Evolutionary conservation across 768 basidiomycete genomes (phyloP).

Genomic region (Neoboletus magnificus): DNA sequence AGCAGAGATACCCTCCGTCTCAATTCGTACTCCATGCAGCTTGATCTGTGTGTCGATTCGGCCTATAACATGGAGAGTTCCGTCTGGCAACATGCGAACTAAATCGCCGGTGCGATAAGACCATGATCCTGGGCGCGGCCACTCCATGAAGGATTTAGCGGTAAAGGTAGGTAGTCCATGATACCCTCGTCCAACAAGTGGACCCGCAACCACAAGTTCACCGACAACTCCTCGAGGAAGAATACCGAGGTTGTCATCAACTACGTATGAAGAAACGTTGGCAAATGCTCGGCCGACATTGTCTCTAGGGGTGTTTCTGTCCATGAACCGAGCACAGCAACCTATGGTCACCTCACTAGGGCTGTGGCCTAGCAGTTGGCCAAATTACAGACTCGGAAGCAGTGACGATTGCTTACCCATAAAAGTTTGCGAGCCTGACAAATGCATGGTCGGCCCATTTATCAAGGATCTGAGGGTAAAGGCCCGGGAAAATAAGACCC

Average conservation of each 20-base stretch:
- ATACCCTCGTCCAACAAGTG: slow-evolving; percentile 50
- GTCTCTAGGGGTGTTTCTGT: slow-evolving; percentile 36
- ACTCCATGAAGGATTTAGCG: slow-evolving; percentile 43
- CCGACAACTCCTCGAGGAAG: slow-evolving; percentile 44
- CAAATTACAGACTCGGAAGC: not conserved
- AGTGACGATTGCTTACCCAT: slow-evolving; percentile 33
- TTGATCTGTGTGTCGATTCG: slow-evolving; percentile 53
- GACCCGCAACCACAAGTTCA: slow-evolving; percentile 49
- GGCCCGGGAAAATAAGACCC: not conserved
- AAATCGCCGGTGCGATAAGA: slow-evolving; percentile 51
- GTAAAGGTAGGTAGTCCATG: slow-evolving; percentile 44
- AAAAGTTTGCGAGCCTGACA: slow-evolving; percentile 47
- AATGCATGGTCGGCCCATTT: slow-evolving; percentile 46
- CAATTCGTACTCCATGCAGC: slow-evolving; percentile 51
- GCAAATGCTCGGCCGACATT: slow-evolving; percentile 45
- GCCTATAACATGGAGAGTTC: slow-evolving; percentile 46
- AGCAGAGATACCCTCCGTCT: slow-evolving; percentile 49
- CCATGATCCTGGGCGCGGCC: slow-evolving; percentile 39
- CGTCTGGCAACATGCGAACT: slow-evolving; percentile 49
- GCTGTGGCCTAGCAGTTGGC: slow-evolving; percentile 12
- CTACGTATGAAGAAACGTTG: slow-evolving; percentile 37
- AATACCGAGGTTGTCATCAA: slow-evolving; percentile 40
- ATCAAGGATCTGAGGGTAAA: slow-evolving; percentile 34
- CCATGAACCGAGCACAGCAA: slow-evolving; percentile 45
- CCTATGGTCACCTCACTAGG: slow-evolving; percentile 54